A percentile compares a stretch with the other conserved stretches of the same genome.
phyloP scores from a whole-genome alignment of 768 basidiomycete species.

The Tephrocybe rancida region DNA sequence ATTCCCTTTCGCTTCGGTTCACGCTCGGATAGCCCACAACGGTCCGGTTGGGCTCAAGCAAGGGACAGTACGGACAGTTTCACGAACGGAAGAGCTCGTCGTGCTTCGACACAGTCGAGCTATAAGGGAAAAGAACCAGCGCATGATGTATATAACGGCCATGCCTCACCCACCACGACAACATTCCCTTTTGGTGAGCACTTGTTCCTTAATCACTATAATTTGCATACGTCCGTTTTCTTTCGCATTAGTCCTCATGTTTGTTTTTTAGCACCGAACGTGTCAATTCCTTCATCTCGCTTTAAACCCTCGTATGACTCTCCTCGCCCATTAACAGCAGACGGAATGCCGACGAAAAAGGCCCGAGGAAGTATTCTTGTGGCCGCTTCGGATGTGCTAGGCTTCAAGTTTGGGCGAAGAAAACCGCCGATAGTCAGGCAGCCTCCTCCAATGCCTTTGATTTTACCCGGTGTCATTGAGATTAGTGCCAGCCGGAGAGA shows the following conservation, averaged over 20 bases:
- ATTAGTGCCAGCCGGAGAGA: constrained; percentile 58
- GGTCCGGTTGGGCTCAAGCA: constrained; percentile 14
- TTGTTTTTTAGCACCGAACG: constrained; percentile 9
- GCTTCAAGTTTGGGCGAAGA: constrained; percentile 50
- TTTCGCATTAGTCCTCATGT: background rate
- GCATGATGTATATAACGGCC: constrained; percentile 16
- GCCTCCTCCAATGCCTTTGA: constrained; percentile 36
- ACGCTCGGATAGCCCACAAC: constrained; percentile 15
- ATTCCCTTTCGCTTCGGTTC: constrained; percentile 24
- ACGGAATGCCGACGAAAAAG: constrained; percentile 27
- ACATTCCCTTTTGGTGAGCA: constrained; percentile 21
- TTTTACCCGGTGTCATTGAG: constrained; percentile 74
- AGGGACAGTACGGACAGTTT: constrained; percentile 16
- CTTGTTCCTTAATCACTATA: constrained; percentile 4
- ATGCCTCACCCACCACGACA: constrained; percentile 19
- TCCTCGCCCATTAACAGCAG: constrained; percentile 23
- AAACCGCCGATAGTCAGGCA: constrained; percentile 36
- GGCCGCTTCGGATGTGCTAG: constrained; percentile 55
- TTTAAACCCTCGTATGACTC: constrained; percentile 22
- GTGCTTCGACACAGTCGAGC: constrained; percentile 23
- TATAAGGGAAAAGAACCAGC: constrained; percentile 35
- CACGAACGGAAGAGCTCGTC: constrained; percentile 21
- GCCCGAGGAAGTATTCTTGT: constrained; percentile 49
- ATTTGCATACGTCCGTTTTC: background rate
- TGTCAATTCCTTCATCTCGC: constrained; percentile 25